Base-by-base conservation (phyloP, 2,329 filamentous ascomycete species). In the Beauveria scarabaeidicola region DNA sequence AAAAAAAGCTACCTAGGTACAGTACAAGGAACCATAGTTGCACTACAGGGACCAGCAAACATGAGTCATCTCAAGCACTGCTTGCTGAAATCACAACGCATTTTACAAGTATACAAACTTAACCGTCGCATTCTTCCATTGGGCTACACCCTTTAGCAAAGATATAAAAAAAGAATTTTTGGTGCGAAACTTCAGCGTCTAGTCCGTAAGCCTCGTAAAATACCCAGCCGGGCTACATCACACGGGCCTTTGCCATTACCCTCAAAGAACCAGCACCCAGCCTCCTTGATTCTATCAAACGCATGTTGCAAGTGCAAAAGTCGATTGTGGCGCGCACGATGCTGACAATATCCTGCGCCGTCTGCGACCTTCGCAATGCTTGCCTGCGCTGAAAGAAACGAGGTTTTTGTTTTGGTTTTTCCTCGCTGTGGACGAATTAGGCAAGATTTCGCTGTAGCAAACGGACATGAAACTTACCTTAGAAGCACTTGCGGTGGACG, bases 401-500 rank as follows among this genome's bases (percentile, higher is more conserved):
- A 67, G 67, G 67, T 65, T 69, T 72, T 65, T 64, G 61, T 69
- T 72, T 68, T 67, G 68, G 61, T 65, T 61, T 67, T 65, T 61
- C 63, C 61, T 68, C 63, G 69, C 69, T 72, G 55, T 44, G 6
- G 13, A 52, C n/a, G 11, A 2, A 5, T 5, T 8, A 51, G 55
- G 27, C 21, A 17, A 15, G 9, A 11, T 19, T 23, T 7, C 13
- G 9, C 29, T 9, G 11, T 3, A 17, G 15, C 21, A 17, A 4
- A 15, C 7, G 23, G 5, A 7, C 9, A 5, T 15, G 21, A 46
- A 21, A 64, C 75, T 71, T 74, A 87, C 86, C 88, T 96, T 96
- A 97, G 89, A 97, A 97, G 90, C 93, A 97, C 91, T 97, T 97
- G 88, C 92, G 90, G 89, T 97, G 93, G 74, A 97, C 93, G 76